Percentiles rank a stretch among this genome's conserved stretches.
These are phyloP conservation scores for Articulospora tetracladia DNA, from an alignment of 495 filamentous ascomycete species.

Conservation along the genomic window DNA sequence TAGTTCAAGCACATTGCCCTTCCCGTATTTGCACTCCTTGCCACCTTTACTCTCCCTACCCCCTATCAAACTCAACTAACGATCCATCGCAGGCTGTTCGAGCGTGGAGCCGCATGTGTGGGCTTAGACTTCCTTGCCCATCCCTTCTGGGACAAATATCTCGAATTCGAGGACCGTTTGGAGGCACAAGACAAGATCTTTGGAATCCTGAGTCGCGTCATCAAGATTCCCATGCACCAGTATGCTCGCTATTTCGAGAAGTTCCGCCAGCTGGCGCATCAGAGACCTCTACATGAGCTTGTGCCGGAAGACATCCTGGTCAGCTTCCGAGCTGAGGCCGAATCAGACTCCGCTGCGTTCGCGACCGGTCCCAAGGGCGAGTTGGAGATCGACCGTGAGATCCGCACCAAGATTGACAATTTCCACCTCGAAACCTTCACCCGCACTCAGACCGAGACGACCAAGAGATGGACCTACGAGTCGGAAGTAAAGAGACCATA, in stretches of 20 bases:
- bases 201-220: slow-evolving; percentile 75
- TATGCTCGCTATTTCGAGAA: slow-evolving; percentile 94
- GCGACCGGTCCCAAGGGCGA: slow-evolving; percentile 49
- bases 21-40: slow-evolving; percentile 55
- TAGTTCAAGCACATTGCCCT: slow-evolving; percentile 48
- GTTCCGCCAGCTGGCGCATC: slow-evolving; percentile 74
- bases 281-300: slow-evolving; percentile 69
- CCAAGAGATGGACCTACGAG: slow-evolving; percentile 92
- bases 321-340: slow-evolving; percentile 67
- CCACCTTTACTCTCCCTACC: slow-evolving; percentile 35
- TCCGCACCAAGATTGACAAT: slow-evolving; percentile 73
- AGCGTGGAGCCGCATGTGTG: slow-evolving; percentile 79
- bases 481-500: slow-evolving; percentile 94
- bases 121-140: slow-evolving; percentile 93
- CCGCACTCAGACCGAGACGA: slow-evolving; percentile 82
- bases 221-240: slow-evolving; percentile 94
- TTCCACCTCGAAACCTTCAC: slow-evolving; percentile 79
- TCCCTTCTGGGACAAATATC: slow-evolving; percentile 98
- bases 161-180: slow-evolving; percentile 90
- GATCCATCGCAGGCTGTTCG: slow-evolving; percentile 73
- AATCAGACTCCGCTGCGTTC: slow-evolving; percentile 47
- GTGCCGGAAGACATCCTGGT: slow-evolving; percentile 62
- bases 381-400: slow-evolving; percentile 78
- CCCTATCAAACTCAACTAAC: slow-evolving; percentile 43
- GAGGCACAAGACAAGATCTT: slow-evolving; percentile 87